These are phyloP conservation scores for Solanum sejunctum DNA, from an alignment of 257 asterid genomes.

Conservation along the genomic window DNA sequence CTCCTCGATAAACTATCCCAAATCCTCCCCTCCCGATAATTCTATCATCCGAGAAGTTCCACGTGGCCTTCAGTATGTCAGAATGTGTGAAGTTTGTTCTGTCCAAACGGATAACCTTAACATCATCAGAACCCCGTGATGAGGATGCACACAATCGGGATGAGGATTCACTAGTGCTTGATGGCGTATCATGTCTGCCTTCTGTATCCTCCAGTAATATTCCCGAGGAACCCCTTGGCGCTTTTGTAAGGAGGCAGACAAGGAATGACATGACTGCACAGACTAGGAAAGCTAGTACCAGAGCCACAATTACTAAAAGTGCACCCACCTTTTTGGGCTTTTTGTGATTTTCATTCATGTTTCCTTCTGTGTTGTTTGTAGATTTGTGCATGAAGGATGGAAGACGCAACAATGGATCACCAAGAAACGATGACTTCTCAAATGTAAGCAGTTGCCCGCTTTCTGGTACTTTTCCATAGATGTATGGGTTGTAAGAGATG, in stretches of 20 bases:
- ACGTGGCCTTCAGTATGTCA: conserved; percentile 69
- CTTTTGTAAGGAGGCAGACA: conserved; percentile 34
- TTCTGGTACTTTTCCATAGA: conserved; percentile 52
- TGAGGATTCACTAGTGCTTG: conserved; percentile 27
- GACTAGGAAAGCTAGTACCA: conserved; percentile 44
- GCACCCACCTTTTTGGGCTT: conserved; percentile 18
- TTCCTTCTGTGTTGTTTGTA: conserved; percentile 1
- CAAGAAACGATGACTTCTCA: conserved; percentile 67
- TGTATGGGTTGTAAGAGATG: conserved; percentile 63
- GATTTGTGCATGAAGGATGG: conserved; percentile 52
- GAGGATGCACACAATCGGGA: neutral
- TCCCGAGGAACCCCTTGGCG: conserved; percentile 25
- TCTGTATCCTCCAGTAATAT: conserved; percentile 37
- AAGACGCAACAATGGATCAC: conserved; percentile 50
- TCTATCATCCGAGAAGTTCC: conserved; percentile 58
- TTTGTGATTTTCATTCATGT: neutral
- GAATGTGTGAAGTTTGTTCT: conserved; percentile 75
- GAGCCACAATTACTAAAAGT: conserved; percentile 29
- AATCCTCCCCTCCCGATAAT: conserved; percentile 86
- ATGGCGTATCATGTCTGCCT: neutral
- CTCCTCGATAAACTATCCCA: conserved; percentile 75
- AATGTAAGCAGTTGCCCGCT: conserved; percentile 66
- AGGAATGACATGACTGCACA: conserved; percentile 46
- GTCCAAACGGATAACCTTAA: conserved; percentile 69
- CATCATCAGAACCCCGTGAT: conserved; percentile 14